Evolutionary conservation across 164 flowering plant species (phyloP).

Genomic region (Euptelea pleiosperma): DNA sequence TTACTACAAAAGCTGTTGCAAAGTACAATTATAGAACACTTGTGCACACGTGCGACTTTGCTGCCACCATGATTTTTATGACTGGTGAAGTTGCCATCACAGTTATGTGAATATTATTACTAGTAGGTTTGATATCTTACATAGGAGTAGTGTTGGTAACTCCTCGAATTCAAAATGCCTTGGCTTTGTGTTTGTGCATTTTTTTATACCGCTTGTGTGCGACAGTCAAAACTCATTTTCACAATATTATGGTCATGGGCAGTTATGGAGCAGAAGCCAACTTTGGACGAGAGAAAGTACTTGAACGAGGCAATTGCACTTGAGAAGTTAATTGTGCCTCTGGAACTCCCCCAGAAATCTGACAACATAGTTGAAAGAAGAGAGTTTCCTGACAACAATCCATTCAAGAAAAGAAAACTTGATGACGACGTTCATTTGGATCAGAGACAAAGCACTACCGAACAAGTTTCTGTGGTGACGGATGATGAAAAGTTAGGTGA

Average conservation of each 20-base stretch:
- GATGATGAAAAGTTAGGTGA: constrained; percentile 17
- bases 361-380: constrained; percentile 3
- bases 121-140: too few relatives aligned
- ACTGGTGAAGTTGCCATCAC: too few relatives aligned
- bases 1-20: background rate
- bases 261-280: constrained; percentile 26
- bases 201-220: background rate
- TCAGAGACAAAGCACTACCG: background rate
- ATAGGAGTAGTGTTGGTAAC: too few relatives aligned
- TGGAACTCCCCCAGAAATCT: constrained; percentile 4
- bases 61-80: too few relatives aligned
- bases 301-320: constrained; percentile 43
- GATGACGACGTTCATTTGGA: constrained; percentile 17
- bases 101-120: too few relatives aligned
- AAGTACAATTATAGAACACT: background rate
- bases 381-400: constrained; percentile 54
- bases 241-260: background rate
- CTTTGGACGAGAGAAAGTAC: constrained; percentile 19
- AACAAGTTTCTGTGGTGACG: constrained; percentile 19
- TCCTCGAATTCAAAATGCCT: too few relatives aligned
- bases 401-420: constrained; percentile 52
- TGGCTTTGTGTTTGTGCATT: background rate
- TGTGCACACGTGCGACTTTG: too few relatives aligned
- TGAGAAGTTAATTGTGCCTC: constrained; percentile 30
- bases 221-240: background rate